Base-by-base conservation (phyloP, 2,329 filamentous ascomycete genomes). In the Botrytis deweyae region DNA sequence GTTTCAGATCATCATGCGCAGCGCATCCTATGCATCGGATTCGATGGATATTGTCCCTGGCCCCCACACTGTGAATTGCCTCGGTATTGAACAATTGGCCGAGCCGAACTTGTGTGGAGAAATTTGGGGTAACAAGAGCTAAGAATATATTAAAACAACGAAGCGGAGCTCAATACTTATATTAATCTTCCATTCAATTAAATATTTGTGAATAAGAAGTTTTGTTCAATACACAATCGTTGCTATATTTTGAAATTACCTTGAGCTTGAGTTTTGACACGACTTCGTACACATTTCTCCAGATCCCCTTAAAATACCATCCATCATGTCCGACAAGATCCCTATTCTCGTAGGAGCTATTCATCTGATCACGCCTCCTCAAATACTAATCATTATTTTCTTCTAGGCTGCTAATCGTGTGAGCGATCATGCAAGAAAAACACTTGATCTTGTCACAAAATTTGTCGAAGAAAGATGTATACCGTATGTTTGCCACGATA, bases 381-480 rank as follows among this genome's bases (percentile, higher is more conserved):
- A 70, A 61, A 73, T 74, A 68, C 76, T 79, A 75, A 78, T 58
- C n/a, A 22, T 49, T 25, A 40, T 22, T 10, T 49, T n/a, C n/a
- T 20, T n/a, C 20, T 49, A 81, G 81, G 80, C 80, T 29, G 76
- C 72, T 44, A 76, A 78, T 69, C 78, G 87, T 82, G 93, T 98
- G 78, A 97, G 93, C 84, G 94, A 97, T 75, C 87, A 89, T 80
- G 95, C 95, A 70, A 93, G 92, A 85, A 90, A 92, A 87, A 93
- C 92, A 44, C 86, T 98, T 78, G 95, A 98, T 81, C 82, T 94
- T 77, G 93, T 99, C 78, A 93, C 95, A 86, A 94, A 94, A 83
- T 99, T 99, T 80, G 96, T 99, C 79, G 93, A 98, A 82, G 95
- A 97, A 84, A 95, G 97, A 87, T 99, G 93, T 83, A 91, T 94